Conservation (phyloP, 345 rosid genomes). For the Populus ilicifolia region DNA sequence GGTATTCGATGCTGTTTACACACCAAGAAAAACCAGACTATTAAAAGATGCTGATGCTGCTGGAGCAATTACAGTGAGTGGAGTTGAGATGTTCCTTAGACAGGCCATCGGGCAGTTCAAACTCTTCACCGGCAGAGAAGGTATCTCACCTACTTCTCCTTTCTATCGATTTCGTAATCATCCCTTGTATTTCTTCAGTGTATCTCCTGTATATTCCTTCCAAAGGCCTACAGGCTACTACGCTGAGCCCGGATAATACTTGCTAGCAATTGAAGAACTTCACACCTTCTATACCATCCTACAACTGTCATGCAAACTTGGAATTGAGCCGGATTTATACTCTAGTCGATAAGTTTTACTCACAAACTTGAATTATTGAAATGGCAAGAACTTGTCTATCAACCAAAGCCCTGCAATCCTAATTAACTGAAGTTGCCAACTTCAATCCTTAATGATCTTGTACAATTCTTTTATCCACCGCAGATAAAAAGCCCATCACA, state of each 20-base stretch:
- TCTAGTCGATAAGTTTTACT: background rate
- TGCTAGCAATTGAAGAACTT: background rate
- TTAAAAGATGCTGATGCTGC: slow-evolving; percentile 53
- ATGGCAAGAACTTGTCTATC: background rate
- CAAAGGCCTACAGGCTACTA: background rate
- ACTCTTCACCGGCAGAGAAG: slow-evolving; percentile 49
- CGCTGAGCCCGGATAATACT: background rate
- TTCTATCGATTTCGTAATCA: background rate
- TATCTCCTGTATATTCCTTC: too few species aligned
- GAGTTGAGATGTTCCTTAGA: slow-evolving; percentile 64
- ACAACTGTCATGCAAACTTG: background rate
- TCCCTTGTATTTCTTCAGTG: background rate
- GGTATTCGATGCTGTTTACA: slow-evolving; percentile 60
- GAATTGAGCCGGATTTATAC: background rate
- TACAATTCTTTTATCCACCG: background rate
- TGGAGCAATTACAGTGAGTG: slow-evolving; percentile 51
- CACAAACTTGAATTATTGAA: background rate
- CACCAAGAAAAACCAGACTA: slow-evolving; percentile 53
- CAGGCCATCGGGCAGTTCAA: slow-evolving; percentile 58
- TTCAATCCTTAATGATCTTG: background rate
- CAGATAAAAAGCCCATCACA: background rate
- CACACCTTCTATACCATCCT: background rate
- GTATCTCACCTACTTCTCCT: slow-evolving; percentile 14
- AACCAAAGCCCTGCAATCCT: background rate
- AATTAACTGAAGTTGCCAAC: background rate